These are phyloP conservation scores for Borealophlyctis nickersoniae DNA, from an alignment of 192 early-diverging fungal species.

Conservation along the genomic window DNA sequence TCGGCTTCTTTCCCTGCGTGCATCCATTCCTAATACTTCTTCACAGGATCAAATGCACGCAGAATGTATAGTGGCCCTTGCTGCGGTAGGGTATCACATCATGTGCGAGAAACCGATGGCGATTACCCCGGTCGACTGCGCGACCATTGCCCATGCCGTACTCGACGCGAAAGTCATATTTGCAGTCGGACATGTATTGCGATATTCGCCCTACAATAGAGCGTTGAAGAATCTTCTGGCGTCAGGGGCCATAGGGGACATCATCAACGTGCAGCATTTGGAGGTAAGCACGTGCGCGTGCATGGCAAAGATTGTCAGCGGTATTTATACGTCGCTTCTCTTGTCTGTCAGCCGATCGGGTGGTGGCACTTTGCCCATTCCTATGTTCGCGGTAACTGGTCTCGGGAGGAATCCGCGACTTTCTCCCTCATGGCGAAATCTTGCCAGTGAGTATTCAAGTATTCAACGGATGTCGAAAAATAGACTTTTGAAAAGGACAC, in stretches of 20 bases:
- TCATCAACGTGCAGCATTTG: conserved; percentile 61
- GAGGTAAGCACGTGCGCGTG: too few relatives aligned
- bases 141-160: conserved; percentile 44
- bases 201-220: conserved; percentile 58
- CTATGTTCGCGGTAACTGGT: conserved; percentile 65
- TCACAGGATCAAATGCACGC: conserved; percentile 49
- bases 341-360: conserved; percentile 65
- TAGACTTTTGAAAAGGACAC: too few relatives aligned
- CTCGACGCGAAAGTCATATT: conserved; percentile 37
- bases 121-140: conserved; percentile 45
- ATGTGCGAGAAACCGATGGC: conserved; percentile 72
- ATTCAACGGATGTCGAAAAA: too few relatives aligned
- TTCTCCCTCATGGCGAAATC: conserved; percentile 64
- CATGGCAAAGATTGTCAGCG: too few relatives aligned
- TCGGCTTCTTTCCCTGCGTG: too few relatives aligned
- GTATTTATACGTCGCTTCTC: too few relatives aligned
- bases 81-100: conserved; percentile 54
- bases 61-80: conserved; percentile 50
- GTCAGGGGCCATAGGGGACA: conserved; percentile 48
- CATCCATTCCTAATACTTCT: too few relatives aligned
- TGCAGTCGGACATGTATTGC: conserved; percentile 49
- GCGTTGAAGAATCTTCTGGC: conserved; percentile 57
- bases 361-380: conserved; percentile 68
- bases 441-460: conserved; percentile 31
- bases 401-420: conserved; percentile 47